Base-by-base conservation (phyloP, 805 yeast species). In the Wilhelminamyces savonicus region DNA sequence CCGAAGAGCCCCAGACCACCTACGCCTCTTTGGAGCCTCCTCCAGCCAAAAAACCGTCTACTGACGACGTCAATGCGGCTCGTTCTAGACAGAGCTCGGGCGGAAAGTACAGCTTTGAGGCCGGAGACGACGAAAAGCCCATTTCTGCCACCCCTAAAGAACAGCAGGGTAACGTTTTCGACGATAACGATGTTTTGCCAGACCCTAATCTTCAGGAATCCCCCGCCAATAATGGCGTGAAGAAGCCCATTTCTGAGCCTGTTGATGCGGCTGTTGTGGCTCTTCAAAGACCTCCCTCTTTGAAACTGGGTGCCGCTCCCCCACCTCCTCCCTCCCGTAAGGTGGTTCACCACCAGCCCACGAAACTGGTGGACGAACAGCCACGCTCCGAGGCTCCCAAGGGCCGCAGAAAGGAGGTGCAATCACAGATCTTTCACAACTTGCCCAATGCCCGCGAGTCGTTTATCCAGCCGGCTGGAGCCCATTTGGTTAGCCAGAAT, bases 311-410 rank as follows among this genome's bases (percentile, higher is more conserved):
- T 27, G 54, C 54, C 22, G 67, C 74, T 3, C 79, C 80, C 5
- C 68, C 70, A 4, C 73, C 76, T 21, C 81, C 79, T 13, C 79
- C 78, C 22, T 59, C 78, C 2, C 66, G 80, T 49, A 74, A 71
- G 43, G 64, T 62, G 10, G 51, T 51, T 3, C 54, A 63, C 36
- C 59, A 55, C n/a, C n/a, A n/a, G n/a, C n/a, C n/a, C n/a, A n/a
- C 35, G 56, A 52, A 24, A 48, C 50, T 22, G 43, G 44, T n/a
- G 14, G 7, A 12, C 16, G 16, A 23, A n/a, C 6, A 14, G 15
- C 8, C 31, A 31, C 12, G 27, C 20, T 12, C 21, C 4, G 24
- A 59, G 31, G 34, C 45, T 6, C 43, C 59, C 1, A 54, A 62
- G 43, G 55, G 51, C 30, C 52, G 69, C 43, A 56, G 57, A n/a